Conservation (phyloP, 768 basidiomycete genomes). For the Tricholoma flavovirens region DNA sequence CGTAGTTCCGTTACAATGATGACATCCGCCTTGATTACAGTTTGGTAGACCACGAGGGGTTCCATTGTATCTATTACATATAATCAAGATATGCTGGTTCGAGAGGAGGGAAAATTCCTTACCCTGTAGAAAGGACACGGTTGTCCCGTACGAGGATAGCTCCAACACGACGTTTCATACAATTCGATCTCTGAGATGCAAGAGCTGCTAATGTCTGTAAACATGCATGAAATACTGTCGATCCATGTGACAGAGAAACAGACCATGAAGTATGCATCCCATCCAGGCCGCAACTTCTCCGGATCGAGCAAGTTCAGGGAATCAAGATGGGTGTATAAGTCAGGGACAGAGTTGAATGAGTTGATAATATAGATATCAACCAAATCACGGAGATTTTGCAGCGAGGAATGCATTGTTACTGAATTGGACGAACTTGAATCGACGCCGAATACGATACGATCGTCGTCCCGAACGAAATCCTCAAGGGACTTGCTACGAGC, state of each 20-base stretch:
- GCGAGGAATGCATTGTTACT: constrained; percentile 17
- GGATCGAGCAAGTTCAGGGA: constrained; percentile 61
- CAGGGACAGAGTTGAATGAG: constrained; percentile 47
- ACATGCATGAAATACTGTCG: neutral
- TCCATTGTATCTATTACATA: constrained; percentile 78
- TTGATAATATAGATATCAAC: constrained; percentile 62
- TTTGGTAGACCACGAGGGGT: constrained; percentile 88
- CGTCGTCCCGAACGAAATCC: constrained; percentile 70
- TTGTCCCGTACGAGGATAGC: constrained; percentile 86
- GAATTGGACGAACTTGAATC: constrained; percentile 6
- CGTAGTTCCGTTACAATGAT: constrained; percentile 61
- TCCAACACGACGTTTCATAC: constrained; percentile 96
- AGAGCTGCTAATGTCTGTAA: constrained; percentile 79
- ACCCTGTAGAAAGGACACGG: constrained; percentile 78
- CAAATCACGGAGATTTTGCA: constrained; percentile 38
- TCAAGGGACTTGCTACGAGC: constrained; percentile 44
- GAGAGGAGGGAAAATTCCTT: constrained; percentile 4
- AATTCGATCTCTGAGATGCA: constrained; percentile 86
- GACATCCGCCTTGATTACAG: constrained; percentile 90
- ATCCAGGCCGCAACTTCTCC: constrained; percentile 77
- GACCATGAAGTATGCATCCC: constrained; percentile 99
- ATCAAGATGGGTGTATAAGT: constrained; percentile 60
- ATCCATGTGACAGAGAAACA: constrained; percentile 10
- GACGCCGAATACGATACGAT: constrained; percentile 58
- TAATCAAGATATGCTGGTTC: constrained; percentile 1